A percentile compares a stretch with the other conserved stretches of the same genome.
phyloP scores from a whole-genome alignment of 176 grass and related monocot species.

The Panicum miliaceum region DNA sequence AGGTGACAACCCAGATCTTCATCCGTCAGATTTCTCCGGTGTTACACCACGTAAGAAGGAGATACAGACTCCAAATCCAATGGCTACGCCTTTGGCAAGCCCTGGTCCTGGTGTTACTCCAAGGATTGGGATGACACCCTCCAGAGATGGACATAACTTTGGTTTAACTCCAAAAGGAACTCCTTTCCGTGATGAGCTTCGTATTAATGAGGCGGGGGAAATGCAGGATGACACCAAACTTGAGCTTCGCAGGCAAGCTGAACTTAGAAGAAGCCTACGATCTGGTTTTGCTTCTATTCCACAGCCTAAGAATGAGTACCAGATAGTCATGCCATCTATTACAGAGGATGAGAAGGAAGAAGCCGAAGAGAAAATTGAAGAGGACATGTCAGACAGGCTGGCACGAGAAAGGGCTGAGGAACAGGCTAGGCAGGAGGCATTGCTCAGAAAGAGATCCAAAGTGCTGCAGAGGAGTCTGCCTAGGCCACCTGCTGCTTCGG shows the following conservation, averaged over 20 bases:
- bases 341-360: slow-evolving; percentile 69
- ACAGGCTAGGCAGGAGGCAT: slow-evolving; percentile 68
- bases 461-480: slow-evolving; percentile 91
- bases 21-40: slow-evolving; percentile 92
- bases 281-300: slow-evolving; percentile 73
- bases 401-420: slow-evolving; percentile 79
- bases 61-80: slow-evolving; percentile 88
- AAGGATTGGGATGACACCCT: slow-evolving; percentile 79
- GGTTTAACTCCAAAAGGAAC: slow-evolving; percentile 72
- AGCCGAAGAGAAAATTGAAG: slow-evolving; percentile 78
- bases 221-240: slow-evolving; percentile 67
- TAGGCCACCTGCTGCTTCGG: slow-evolving; percentile 68
- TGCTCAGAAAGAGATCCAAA: slow-evolving; percentile 92
- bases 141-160: slow-evolving; percentile 71
- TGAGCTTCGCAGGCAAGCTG: slow-evolving; percentile 70
- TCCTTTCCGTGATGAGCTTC: slow-evolving; percentile 83
- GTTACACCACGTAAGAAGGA: slow-evolving; percentile 86
- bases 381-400: slow-evolving; percentile 82
- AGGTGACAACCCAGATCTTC: slow-evolving; percentile 87
- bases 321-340: slow-evolving; percentile 80
- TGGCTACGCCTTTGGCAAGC: slow-evolving; percentile 77
- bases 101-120: slow-evolving; percentile 77
- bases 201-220: slow-evolving; percentile 85
- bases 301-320: slow-evolving; percentile 87
- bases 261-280: slow-evolving; percentile 66